phyloP scores from a whole-genome alignment of 2,329 filamentous ascomycete species.

The Waltergamsia citrina region DNA sequence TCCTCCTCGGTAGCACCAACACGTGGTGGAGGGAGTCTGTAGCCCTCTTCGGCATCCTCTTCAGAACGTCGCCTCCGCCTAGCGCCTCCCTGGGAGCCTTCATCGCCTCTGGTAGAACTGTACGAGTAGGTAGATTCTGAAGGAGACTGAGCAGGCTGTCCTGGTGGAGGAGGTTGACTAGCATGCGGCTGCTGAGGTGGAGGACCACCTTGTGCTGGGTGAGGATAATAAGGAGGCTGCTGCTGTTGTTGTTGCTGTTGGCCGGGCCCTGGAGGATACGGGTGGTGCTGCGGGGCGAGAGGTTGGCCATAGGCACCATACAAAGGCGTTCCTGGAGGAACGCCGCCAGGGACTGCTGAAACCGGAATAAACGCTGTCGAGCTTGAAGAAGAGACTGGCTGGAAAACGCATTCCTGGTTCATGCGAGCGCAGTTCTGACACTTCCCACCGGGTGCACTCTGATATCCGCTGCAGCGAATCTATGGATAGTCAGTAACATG shows the following conservation, averaged over 20 bases:
- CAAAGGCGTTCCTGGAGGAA: slow-evolving; percentile 45
- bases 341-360: slow-evolving; percentile 46
- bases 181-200: slow-evolving; percentile 10
- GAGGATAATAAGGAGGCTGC: slow-evolving; percentile 7
- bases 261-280: slow-evolving; percentile 9
- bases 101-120: slow-evolving; percentile 21
- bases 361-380: slow-evolving; percentile 51
- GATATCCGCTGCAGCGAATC: slow-evolving; percentile 54
- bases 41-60: slow-evolving; percentile 28
- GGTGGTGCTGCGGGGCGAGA: slow-evolving; percentile 21
- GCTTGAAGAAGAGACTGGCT: slow-evolving; percentile 46
- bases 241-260: slow-evolving; percentile 6
- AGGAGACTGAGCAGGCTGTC: slow-evolving; percentile 25
- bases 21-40: slow-evolving; percentile 34
- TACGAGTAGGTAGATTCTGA: slow-evolving; percentile 31
- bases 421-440: slow-evolving; percentile 53
- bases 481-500: slow-evolving; percentile 13
- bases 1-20: slow-evolving; percentile 34
- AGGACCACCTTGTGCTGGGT: slow-evolving; percentile 6
- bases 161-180: slow-evolving; percentile 17
- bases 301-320: slow-evolving; percentile 51
- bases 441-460: slow-evolving; percentile 48
- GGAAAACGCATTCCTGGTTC: slow-evolving; percentile 52
- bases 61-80: slow-evolving; percentile 25
- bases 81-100: slow-evolving; percentile 17